Evolutionary conservation across 1,139 yeast genomes (phyloP).

Genomic region (Insectozyma bohioensis): DNA sequence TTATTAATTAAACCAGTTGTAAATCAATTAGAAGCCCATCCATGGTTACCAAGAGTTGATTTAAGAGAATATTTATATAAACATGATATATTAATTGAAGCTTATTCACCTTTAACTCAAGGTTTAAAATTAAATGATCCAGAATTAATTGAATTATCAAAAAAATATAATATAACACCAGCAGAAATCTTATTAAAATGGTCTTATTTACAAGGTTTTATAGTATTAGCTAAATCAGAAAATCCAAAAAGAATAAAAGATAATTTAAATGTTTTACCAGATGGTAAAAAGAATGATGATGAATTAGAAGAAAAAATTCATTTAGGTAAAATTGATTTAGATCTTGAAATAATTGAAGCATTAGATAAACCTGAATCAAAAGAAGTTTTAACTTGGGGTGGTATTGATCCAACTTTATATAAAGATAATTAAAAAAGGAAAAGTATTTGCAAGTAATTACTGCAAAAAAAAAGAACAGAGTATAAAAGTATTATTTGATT

Average conservation of each 20-base stretch:
- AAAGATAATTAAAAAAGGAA: slow-evolving; percentile 5
- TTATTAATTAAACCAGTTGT: slow-evolving; percentile 37
- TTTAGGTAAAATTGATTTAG: slow-evolving; percentile 37
- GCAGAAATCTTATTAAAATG: slow-evolving; percentile 35
- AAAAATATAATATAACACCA: slow-evolving; percentile 23
- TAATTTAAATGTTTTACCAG: slow-evolving; percentile 35
- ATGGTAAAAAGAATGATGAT: slow-evolving; percentile 26
- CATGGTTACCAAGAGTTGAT: slow-evolving; percentile 42
- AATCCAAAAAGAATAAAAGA: slow-evolving; percentile 45
- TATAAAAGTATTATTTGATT: no score
- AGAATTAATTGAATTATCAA: slow-evolving; percentile 32
- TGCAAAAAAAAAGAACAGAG: neutral
- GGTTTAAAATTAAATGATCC: slow-evolving; percentile 57
- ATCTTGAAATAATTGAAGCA: slow-evolving; percentile 26
- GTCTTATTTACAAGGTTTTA: slow-evolving; percentile 54
- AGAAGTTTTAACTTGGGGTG: slow-evolving; percentile 30
- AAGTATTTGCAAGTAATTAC: neutral
- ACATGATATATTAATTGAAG: slow-evolving; percentile 54
- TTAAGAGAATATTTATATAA: slow-evolving; percentile 37
- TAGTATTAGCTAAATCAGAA: slow-evolving; percentile 72
- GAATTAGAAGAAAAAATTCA: slow-evolving; percentile 22
- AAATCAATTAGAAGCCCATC: slow-evolving; percentile 48
- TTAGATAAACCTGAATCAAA: slow-evolving; percentile 36
- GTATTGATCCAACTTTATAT: slow-evolving; percentile 28
- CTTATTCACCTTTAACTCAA: slow-evolving; percentile 70